A percentile compares a stretch with the other conserved stretches of the same genome.
phyloP scores from a whole-genome alignment of 73 alveolate species.

The Blepharisma stoltei region DNA sequence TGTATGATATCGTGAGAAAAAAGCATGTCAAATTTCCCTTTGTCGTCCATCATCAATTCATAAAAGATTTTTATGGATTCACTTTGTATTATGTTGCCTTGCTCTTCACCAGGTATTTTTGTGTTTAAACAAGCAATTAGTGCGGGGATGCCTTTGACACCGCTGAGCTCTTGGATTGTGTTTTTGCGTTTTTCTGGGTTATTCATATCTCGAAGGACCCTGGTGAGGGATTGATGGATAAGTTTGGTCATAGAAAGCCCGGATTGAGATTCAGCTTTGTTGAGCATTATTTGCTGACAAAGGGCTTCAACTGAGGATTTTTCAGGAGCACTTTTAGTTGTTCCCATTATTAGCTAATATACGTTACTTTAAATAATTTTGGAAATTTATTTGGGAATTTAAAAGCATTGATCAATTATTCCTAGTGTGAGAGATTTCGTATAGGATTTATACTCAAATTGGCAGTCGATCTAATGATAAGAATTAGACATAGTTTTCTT shows the following conservation, averaged over 20 bases:
- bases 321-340: neutral
- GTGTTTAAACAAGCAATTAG: neutral
- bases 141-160: slow-evolving; percentile 6
- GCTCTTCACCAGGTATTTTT: neutral
- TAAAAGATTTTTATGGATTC: neutral
- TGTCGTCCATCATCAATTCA: neutral
- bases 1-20: slow-evolving; percentile 5
- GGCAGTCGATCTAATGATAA: no score
- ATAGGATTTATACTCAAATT: no score
- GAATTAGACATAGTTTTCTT: no score
- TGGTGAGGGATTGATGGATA: neutral
- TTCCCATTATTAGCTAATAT: neutral
- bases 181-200: neutral
- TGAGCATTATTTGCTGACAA: neutral
- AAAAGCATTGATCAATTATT: no score
- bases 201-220: neutral
- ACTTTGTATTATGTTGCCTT: neutral
- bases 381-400: no score
- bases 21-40: neutral
- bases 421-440: no score
- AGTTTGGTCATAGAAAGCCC: neutral
- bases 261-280: slow-evolving; percentile 15
- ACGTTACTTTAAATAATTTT: no score
- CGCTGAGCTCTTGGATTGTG: neutral
- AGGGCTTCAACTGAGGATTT: neutral